These are phyloP conservation scores for Fagus crenata DNA, from an alignment of 306 rosid species.

Conservation along the genomic window DNA sequence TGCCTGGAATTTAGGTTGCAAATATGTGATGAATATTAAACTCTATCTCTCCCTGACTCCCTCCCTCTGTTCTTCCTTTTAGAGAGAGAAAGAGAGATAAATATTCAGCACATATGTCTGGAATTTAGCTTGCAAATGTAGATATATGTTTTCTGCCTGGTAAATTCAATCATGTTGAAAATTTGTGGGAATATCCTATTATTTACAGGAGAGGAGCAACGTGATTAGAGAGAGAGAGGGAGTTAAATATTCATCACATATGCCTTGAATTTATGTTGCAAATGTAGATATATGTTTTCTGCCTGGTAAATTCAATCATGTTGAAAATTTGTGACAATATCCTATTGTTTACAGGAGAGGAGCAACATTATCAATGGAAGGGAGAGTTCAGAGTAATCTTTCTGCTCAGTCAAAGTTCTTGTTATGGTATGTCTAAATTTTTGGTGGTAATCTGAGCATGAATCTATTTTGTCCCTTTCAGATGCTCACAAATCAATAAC, in stretches of 20 bases:
- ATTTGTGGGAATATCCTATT: too few relatives aligned
- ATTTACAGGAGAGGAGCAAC: not conserved
- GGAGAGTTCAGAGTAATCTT: conserved; percentile 60
- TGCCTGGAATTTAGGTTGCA: too few relatives aligned
- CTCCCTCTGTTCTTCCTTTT: too few relatives aligned
- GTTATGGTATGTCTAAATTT: conserved; percentile 12
- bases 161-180: too few relatives aligned
- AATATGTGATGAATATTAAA: too few relatives aligned
- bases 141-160: too few relatives aligned
- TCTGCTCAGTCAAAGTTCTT: conserved; percentile 21
- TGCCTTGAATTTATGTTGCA: not conserved
- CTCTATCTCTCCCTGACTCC: too few relatives aligned
- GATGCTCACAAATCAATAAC: conserved; percentile 56
- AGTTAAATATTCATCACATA: not conserved
- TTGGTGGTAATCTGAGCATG: conserved; percentile 22
- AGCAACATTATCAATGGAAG: conserved; percentile 44
- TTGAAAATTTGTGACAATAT: conserved; percentile 20
- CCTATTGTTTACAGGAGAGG: conserved; percentile 46
- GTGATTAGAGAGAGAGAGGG: not conserved
- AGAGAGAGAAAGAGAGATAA: too few relatives aligned
- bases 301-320: conserved; percentile 15
- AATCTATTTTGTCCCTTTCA: conserved; percentile 39
- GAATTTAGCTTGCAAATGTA: too few relatives aligned
- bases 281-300: conserved; percentile 22
- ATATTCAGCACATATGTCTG: too few relatives aligned